Conservation (phyloP, 345 rosid species). For the Gossypium longicalyx region DNA sequence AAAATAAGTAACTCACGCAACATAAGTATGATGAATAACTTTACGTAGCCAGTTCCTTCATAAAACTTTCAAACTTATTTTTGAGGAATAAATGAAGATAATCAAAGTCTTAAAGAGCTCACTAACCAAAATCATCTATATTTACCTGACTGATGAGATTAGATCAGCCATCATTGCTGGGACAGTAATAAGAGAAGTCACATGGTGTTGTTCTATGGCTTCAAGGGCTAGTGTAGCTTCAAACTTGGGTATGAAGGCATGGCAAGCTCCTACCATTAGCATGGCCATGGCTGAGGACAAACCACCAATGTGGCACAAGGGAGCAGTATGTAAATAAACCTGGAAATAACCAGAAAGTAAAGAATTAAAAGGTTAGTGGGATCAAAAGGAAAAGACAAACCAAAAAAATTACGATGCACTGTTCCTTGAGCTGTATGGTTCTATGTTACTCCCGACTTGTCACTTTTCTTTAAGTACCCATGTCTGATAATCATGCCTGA, state of each 20-base stretch:
- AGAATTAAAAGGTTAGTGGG: neutral
- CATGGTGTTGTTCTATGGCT: slow-evolving; percentile 43
- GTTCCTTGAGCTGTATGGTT: neutral
- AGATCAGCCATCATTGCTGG: slow-evolving; percentile 82
- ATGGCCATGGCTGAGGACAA: slow-evolving; percentile 82
- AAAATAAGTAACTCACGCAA: neutral
- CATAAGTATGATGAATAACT: neutral
- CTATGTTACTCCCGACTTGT: neutral
- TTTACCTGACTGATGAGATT: slow-evolving; percentile 45
- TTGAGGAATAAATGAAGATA: neutral
- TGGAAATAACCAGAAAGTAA: slow-evolving; percentile 28
- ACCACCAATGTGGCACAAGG: slow-evolving; percentile 85
- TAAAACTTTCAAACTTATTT: neutral
- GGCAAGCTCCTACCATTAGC: slow-evolving; percentile 85
- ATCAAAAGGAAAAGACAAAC: neutral
- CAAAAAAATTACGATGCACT: neutral
- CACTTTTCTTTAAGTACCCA: neutral
- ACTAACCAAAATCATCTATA: slow-evolving; percentile 1
- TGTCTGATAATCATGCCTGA: neutral
- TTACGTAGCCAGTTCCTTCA: neutral
- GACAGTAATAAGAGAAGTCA: slow-evolving; percentile 78
- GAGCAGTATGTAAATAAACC: slow-evolving; percentile 85
- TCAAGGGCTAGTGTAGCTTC: slow-evolving; percentile 52
- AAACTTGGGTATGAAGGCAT: slow-evolving; percentile 72
- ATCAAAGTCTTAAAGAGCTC: neutral